Evolutionary conservation across 345 rosid species (phyloP).

Genomic region (Hirschfeldia incana): DNA sequence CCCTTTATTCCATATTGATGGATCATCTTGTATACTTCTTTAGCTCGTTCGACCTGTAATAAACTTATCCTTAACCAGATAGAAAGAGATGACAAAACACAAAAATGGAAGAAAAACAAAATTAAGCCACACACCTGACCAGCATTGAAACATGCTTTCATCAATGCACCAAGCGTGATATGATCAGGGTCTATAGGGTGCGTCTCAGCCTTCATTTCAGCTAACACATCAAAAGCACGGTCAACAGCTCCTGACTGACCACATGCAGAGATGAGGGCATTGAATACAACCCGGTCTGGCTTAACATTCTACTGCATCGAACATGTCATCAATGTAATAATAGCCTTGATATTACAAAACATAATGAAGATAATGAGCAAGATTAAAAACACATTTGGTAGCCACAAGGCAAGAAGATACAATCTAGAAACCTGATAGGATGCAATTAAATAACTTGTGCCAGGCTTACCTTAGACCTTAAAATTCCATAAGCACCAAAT

Average conservation of each 20-base stretch:
- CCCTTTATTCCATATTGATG: slow-evolving; percentile 70
- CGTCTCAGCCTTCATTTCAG: slow-evolving; percentile 83
- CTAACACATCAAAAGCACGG: slow-evolving; percentile 96
- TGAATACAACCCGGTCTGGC: slow-evolving; percentile 98
- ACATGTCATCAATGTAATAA: slow-evolving; percentile 49
- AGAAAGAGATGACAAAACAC: neutral
- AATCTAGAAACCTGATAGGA: slow-evolving; percentile 12
- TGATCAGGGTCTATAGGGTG: slow-evolving; percentile 98
- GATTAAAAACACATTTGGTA: slow-evolving; percentile 10
- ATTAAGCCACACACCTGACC: slow-evolving; percentile 61
- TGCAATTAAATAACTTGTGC: slow-evolving; percentile 14
- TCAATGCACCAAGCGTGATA: slow-evolving; percentile 82
- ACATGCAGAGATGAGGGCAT: slow-evolving; percentile 96
- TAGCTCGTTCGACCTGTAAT: slow-evolving; percentile 72
- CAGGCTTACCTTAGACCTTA: slow-evolving; percentile 87
- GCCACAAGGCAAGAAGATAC: slow-evolving; percentile 2
- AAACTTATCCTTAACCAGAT: slow-evolving; percentile 26
- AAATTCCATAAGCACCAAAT: slow-evolving; percentile 96
- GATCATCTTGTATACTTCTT: slow-evolving; percentile 81
- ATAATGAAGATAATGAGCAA: slow-evolving; percentile 19
- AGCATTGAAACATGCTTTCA: slow-evolving; percentile 84
- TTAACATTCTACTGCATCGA: slow-evolving; percentile 92
- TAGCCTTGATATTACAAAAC: slow-evolving; percentile 29
- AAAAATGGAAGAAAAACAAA: slow-evolving; percentile 9
- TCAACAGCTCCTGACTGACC: slow-evolving; percentile 96